A percentile compares a stretch with the other conserved stretches of the same genome.
phyloP scores from a whole-genome alignment of 495 filamentous ascomycete species.

The Trichoderma erinaceum region DNA sequence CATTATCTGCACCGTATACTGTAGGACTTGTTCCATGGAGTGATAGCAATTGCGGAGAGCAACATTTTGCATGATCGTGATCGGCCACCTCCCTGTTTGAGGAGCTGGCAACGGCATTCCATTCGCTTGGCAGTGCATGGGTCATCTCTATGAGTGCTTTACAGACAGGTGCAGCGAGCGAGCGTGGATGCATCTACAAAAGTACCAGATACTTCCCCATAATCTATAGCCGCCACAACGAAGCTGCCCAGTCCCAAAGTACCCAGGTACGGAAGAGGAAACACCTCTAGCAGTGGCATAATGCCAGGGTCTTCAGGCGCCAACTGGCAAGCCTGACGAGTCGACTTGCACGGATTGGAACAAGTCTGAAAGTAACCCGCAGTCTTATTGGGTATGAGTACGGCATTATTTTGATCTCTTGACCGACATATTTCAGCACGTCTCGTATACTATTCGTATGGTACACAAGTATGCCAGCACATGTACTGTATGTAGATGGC shows the following conservation, averaged over 20 bases:
- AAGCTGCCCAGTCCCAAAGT: too few species aligned
- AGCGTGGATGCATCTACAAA: not conserved
- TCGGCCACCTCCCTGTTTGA: not conserved
- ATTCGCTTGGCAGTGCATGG: not conserved
- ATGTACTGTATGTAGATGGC: too few species aligned
- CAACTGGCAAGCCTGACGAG: not conserved
- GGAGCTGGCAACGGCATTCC: not conserved
- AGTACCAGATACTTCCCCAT: not conserved
- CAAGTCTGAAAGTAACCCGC: not conserved
- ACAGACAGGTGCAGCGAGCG: not conserved
- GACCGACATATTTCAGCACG: not conserved
- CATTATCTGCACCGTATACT: not conserved
- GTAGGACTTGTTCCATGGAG: not conserved
- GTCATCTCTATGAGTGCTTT: not conserved
- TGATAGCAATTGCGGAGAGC: not conserved
- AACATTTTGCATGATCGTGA: not conserved
- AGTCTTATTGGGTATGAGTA: not conserved
- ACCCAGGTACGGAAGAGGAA: too few species aligned
- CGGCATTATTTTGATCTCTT: not conserved
- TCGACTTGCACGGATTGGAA: not conserved
- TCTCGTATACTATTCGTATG: not conserved
- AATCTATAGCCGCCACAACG: not conserved
- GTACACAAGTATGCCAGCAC: too few species aligned
- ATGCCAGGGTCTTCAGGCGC: conserved; percentile 6
- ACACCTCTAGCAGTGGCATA: not conserved